These are phyloP conservation scores for Acorus gramineus DNA, from an alignment of 106 monocot species.

Conservation along the genomic window DNA sequence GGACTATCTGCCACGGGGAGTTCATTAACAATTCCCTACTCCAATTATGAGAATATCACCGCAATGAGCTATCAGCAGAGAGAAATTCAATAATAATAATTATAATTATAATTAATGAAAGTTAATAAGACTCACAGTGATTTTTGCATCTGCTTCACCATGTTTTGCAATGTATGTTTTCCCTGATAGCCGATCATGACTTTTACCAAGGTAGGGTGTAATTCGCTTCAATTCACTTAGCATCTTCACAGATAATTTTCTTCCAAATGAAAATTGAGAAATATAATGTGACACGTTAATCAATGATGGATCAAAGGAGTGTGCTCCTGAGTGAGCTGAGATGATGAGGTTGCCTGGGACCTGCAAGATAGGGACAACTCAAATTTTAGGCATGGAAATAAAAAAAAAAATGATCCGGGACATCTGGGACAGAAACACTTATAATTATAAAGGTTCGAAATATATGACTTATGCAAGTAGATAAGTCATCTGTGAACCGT, in stretches of 20 bases:
- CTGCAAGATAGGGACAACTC: conserved; percentile 19
- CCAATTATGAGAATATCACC: neutral
- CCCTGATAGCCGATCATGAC: conserved; percentile 69
- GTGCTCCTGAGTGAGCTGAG: conserved; percentile 78
- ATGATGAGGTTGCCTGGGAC: conserved; percentile 91
- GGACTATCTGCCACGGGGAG: too few species aligned
- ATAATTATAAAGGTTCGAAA: too few species aligned
- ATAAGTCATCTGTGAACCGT: too few species aligned
- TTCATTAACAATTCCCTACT: too few species aligned
- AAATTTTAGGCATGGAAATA: too few species aligned
- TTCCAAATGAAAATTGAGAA: conserved; percentile 87
- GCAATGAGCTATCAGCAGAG: neutral
- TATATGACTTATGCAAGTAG: too few species aligned
- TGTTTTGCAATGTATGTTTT: conserved; percentile 46
- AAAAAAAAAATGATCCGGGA: too few species aligned
- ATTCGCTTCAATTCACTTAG: conserved; percentile 59
- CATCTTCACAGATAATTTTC: conserved; percentile 41
- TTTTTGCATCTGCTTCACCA: conserved; percentile 51
- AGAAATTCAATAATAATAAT: neutral
- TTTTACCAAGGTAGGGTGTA: conserved; percentile 59
- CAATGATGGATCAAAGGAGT: conserved; percentile 90
- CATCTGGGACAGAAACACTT: too few species aligned
- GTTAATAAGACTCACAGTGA: conserved; percentile 55
- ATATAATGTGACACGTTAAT: conserved; percentile 86
- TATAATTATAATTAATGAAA: neutral